Evolutionary conservation across 73 alveolate species (phyloP).

Genomic region (Paraurostyla sp.): DNA sequence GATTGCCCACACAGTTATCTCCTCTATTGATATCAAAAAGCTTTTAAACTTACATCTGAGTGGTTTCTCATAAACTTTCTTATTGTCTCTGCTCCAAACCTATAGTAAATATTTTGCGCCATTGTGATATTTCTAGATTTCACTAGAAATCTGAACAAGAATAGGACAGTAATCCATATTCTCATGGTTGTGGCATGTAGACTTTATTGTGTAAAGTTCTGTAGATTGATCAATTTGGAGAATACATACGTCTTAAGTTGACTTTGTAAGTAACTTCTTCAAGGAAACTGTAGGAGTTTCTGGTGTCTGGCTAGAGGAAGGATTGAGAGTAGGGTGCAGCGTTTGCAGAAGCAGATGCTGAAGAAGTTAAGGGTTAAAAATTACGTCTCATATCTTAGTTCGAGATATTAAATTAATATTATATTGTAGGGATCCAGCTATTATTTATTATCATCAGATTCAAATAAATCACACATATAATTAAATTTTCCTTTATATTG

Average conservation of each 20-base stretch:
- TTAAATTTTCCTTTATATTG: too few relatives aligned
- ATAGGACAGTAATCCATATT: constrained; percentile 46
- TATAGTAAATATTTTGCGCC: constrained; percentile 30
- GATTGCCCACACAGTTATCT: constrained; percentile 21
- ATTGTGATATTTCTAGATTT: background rate
- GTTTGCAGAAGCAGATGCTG: constrained; percentile 40
- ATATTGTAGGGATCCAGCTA: too few relatives aligned
- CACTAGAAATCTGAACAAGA: background rate
- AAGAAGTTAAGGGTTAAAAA: too few relatives aligned
- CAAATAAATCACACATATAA: too few relatives aligned
- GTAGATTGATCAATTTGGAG: background rate
- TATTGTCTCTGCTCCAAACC: constrained; percentile 35
- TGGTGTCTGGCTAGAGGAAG: constrained; percentile 7
- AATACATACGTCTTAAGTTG: background rate
- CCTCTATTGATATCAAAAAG: background rate
- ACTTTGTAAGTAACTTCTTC: constrained; percentile 49
- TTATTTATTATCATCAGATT: too few relatives aligned
- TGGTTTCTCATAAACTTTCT: constrained; percentile 38
- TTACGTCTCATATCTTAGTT: too few relatives aligned
- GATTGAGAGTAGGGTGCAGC: constrained; percentile 29
- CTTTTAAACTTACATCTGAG: background rate
- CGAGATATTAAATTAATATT: too few relatives aligned
- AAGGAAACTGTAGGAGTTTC: constrained; percentile 38
- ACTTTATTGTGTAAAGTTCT: background rate
- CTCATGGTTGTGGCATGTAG: constrained; percentile 36